Base-by-base conservation (phyloP, 139 green algal genomes). In the Chlamydomonas incerta region DNA sequence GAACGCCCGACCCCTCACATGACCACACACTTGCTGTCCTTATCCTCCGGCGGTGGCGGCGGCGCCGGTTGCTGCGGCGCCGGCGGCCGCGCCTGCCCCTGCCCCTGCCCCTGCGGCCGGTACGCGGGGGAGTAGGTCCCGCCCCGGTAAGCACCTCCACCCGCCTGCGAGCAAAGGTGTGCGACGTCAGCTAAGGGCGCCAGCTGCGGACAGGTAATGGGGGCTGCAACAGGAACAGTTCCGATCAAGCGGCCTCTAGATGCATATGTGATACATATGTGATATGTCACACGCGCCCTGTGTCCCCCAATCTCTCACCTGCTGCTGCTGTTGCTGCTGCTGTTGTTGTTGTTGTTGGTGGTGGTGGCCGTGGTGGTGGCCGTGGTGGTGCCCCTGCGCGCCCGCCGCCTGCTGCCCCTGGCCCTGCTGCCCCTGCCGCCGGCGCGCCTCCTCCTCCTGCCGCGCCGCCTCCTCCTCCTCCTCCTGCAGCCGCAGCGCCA, bases 401-500 rank as follows among this genome's bases (percentile, higher is more conserved):
- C 41, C 41, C 8, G 60, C 60, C 1, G 24, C 57, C 72, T 75
- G 66, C 73, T 62, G 26, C 33, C 34, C 23, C 74, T 76, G 70
- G 75, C 83, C 82, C 24, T 70, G 66, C 8, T 29, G 34, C 14
- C 52, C n/a, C 65, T 63, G 52, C 41, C 47, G 17, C 50, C 85
- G 81, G 35, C 74, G 65, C 69, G 47, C 69, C 60, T 75, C 74
- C 50, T 76, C 60, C 66, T 65, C 74, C n/a, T 24, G 31, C 14
- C 68, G 68, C n/a, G 66, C 80, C 35, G 57, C 82, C 57, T 88
- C 70, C 71, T 95, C 86, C 83, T 93, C 92, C 76, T 97, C 89
- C 81, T 96, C 70, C 80, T 98, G 96, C 84, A 98, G 90, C 88
- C 96, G 92, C 83, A 98, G 73, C 14, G 96, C 96, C 68, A 97